Percentiles rank a stretch among this genome's conserved stretches.
phyloP scores from a whole-genome alignment of 352 stramenopile genomes.

The Phytophthora citrophthora region DNA sequence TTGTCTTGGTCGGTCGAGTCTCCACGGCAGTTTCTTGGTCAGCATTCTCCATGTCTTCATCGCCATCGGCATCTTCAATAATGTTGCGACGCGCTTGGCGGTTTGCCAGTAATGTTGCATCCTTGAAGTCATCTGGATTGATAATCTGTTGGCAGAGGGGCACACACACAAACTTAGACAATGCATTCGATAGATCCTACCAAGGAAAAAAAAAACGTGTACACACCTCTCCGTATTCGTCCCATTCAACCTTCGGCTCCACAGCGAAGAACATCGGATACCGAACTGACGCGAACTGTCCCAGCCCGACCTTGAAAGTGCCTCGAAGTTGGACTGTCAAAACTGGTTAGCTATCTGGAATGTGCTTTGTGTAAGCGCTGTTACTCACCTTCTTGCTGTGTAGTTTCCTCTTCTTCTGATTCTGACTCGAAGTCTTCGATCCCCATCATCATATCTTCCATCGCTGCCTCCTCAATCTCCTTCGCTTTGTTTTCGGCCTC shows the following conservation, averaged over 20 bases:
- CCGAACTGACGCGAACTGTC: slow-evolving; percentile 82
- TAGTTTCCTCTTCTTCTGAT: slow-evolving; percentile 74
- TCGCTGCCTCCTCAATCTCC: slow-evolving; percentile 88
- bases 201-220: background rate
- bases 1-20: slow-evolving; percentile 80
- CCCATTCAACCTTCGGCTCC: slow-evolving; percentile 89
- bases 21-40: slow-evolving; percentile 65
- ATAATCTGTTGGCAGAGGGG: slow-evolving; percentile 59
- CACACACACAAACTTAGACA: background rate
- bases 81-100: slow-evolving; percentile 70
- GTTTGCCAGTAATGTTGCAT: slow-evolving; percentile 66
- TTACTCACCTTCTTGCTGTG: slow-evolving; percentile 60
- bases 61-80: slow-evolving; percentile 60
- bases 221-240: slow-evolving; percentile 86
- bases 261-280: slow-evolving; percentile 91
- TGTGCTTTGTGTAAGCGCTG: background rate
- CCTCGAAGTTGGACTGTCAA: slow-evolving; percentile 75
- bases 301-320: slow-evolving; percentile 87
- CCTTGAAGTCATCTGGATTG: slow-evolving; percentile 84
- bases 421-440: slow-evolving; percentile 91
- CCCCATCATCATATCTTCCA: slow-evolving; percentile 93
- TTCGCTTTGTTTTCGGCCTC: slow-evolving; percentile 90
- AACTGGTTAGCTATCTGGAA: slow-evolving; percentile 2
- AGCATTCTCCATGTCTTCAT: slow-evolving; percentile 77
- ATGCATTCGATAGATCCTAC: background rate